Conservation (phyloP, 768 basidiomycete genomes). For the Hypholoma sublateritium region DNA sequence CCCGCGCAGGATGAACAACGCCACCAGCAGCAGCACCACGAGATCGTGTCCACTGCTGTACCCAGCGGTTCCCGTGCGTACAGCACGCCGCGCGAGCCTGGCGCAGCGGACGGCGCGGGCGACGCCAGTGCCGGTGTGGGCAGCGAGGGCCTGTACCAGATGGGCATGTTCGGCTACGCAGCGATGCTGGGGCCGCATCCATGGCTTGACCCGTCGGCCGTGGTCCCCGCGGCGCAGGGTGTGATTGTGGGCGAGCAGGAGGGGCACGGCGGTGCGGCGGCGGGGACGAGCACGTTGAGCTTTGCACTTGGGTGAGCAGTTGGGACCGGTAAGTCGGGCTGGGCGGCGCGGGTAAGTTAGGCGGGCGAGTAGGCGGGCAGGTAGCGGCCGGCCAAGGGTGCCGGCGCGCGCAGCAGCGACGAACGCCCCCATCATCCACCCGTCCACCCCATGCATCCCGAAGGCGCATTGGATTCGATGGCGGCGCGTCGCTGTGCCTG, state of each 20-base stretch:
- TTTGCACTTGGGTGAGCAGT: constrained; percentile 19
- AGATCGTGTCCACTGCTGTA: neutral
- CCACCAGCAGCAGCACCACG: neutral
- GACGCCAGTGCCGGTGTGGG: neutral
- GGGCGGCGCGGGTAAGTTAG: too few species aligned
- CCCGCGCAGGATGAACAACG: neutral
- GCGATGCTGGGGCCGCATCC: neutral
- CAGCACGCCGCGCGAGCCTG: neutral
- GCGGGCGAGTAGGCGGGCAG: too few species aligned
- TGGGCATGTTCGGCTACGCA: neutral
- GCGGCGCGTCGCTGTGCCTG: neutral
- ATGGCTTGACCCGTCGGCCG: neutral
- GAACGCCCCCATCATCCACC: too few species aligned
- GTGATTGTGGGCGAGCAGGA: neutral
- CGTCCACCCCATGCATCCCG: too few species aligned
- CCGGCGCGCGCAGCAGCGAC: too few species aligned
- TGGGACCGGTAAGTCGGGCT: neutral
- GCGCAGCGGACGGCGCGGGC: neutral
- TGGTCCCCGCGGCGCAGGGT: neutral
- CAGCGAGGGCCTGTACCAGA: neutral
- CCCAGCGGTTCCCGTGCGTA: neutral
- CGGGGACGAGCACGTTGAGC: constrained; percentile 20
- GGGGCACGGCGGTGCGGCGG: neutral
- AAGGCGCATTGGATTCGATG: neutral
- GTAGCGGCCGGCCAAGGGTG: too few species aligned